Percentiles rank a stretch among this genome's conserved stretches.
Evolutionary conservation across 2,329 filamentous ascomycete species (phyloP).

Genomic region (Penicillium frequentans): DNA sequence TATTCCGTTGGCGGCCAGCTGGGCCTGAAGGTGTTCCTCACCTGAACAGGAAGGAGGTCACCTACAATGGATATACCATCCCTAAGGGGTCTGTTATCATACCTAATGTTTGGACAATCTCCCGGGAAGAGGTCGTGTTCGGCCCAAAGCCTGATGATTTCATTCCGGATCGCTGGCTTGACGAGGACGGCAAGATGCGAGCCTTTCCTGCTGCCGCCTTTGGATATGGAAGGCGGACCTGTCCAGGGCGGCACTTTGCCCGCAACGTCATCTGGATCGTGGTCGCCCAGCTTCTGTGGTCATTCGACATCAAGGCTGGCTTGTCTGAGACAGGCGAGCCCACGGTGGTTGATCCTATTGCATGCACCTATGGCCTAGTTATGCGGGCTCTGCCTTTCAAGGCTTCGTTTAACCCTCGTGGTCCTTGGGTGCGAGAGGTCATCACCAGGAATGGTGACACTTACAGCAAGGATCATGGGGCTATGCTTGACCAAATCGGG

Average conservation of each 20-base stretch:
- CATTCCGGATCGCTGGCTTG: slow-evolving; percentile 11
- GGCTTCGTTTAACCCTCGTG: slow-evolving; percentile 12
- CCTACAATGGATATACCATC: slow-evolving; percentile 34
- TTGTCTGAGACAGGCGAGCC: slow-evolving; percentile 11
- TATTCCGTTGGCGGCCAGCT: slow-evolving; percentile 29
- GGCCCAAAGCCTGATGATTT: slow-evolving; percentile 5
- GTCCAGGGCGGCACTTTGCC: slow-evolving; percentile 33
- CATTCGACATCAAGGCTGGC: slow-evolving; percentile 27
- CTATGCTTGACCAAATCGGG: slow-evolving; percentile 13
- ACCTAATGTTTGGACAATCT: slow-evolving; percentile 16
- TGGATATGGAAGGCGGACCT: slow-evolving; percentile 31
- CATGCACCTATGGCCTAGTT: slow-evolving; percentile 12
- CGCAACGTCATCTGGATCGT: slow-evolving; percentile 31
- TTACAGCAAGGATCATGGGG: slow-evolving; percentile 6
- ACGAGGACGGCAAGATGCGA: neutral
- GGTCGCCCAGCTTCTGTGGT: slow-evolving; percentile 32
- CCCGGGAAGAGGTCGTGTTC: slow-evolving; percentile 10
- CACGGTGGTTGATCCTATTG: slow-evolving; percentile 8
- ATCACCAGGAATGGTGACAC: slow-evolving; percentile 6
- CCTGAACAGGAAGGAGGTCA: slow-evolving; percentile 23
- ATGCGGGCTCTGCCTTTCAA: slow-evolving; percentile 17
- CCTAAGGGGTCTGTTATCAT: slow-evolving; percentile 33
- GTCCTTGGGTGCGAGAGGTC: slow-evolving; percentile 10
- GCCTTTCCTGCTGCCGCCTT: slow-evolving; percentile 12
- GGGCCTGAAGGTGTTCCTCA: slow-evolving; percentile 25